Base-by-base conservation (phyloP, 805 yeast genomes). In the Candida orba region DNA sequence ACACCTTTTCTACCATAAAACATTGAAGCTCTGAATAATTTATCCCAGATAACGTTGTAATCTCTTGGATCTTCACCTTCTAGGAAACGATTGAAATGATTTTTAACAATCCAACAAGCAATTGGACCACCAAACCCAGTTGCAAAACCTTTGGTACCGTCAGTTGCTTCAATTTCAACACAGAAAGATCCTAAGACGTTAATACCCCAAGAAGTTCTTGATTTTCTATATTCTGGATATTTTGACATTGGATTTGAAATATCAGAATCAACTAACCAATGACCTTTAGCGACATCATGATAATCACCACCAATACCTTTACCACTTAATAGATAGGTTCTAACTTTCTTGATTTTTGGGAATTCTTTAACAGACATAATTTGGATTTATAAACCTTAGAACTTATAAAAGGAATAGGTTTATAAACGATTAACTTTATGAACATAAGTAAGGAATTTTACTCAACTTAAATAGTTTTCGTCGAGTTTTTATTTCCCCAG, bases 41-140 rank as follows among this genome's bases (percentile, higher is more conserved):
- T 69, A 52, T 72, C 78, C 75, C 76, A 72, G 31, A 72, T 57
- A 22, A 64, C 25, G 50, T 69, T 71, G 43, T 61, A 51, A 54
- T 72, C 67, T 56, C 76, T 62, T 47, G 78, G 78, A 52, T 72
- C 78, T 37, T 59, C 69, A 33, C 71, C 75, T 31, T 64, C 54
- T 32, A 72, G 50, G 60, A 72, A 72, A 56, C 78, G 60, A 50
- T 60, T 60, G 54, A 72, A 72, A 52, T 72, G 77, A 42, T 68
- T 51, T 48, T 68, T 65, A 42, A 68, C 68, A 36, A 72, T 56
- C 74, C 76, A 69, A 52, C 75, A 69, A 6, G 73, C 74, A 24
- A 69, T 66, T 42, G 71, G 71, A n/a, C 77, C 77, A 37, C 76
- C 77, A 52, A 72, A 71, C 17, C 76, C 77, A 34, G 76, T 72